phyloP scores from a whole-genome alignment of 2,329 filamentous ascomycete species.

The Cordyceps militaris region DNA sequence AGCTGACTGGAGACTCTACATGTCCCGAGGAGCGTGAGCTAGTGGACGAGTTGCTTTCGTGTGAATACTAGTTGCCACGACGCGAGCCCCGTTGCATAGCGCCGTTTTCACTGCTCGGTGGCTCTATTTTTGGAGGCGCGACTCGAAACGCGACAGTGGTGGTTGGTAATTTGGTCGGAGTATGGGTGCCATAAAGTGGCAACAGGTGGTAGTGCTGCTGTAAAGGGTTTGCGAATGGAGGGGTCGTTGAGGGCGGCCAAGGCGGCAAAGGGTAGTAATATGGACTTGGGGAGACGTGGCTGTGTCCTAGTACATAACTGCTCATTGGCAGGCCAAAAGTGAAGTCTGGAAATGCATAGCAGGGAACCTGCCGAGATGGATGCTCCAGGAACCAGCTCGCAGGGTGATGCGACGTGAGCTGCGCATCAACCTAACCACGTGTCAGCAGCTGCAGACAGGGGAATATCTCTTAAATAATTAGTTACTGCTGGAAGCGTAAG shows the following conservation, averaged over 20 bases:
- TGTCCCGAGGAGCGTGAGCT: slow-evolving; percentile 7
- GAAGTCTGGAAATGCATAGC: neutral
- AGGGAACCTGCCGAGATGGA: neutral
- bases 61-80: slow-evolving; percentile 14
- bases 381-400: neutral
- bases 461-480: neutral
- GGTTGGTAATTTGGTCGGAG: neutral
- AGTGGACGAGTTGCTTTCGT: slow-evolving; percentile 9
- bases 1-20: neutral
- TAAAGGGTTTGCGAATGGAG: neutral
- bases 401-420: neutral
- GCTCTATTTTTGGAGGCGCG: neutral
- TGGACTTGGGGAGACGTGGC: neutral
- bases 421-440: neutral
- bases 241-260: neutral
- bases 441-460: neutral
- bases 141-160: neutral
- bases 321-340: neutral
- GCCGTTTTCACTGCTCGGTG: neutral
- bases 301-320: neutral
- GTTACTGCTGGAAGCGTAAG: neutral
- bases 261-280: neutral
- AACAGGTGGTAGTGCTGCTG: neutral
- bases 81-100: neutral
- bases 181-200: neutral